Percentiles rank a stretch among this genome's conserved stretches.
Conservation (phyloP, 2,329 filamentous ascomycete species). For the Sarocladiaceae sp. region DNA sequence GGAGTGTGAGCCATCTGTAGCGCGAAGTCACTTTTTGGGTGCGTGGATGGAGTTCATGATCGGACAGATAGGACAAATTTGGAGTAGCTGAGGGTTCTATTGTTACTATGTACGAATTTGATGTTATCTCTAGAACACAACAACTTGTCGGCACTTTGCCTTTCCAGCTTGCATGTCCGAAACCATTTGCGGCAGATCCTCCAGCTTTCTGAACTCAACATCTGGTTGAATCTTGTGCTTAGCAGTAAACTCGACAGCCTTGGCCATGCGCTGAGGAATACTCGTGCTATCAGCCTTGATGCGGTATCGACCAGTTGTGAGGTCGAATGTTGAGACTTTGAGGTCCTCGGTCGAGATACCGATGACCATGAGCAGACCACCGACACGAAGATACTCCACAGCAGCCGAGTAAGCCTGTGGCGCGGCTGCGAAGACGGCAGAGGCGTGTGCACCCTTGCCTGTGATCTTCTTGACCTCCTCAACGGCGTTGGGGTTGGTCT, state of each 20-base stretch:
- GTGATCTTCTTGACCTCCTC: constrained; percentile 36
- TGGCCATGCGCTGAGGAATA: constrained; percentile 36
- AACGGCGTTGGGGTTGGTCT: constrained; percentile 29
- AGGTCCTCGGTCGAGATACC: constrained; percentile 33
- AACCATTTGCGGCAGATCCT: constrained; percentile 33
- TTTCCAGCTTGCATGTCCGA: constrained; percentile 32
- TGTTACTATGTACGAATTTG: too few species aligned
- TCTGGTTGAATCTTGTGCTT: constrained; percentile 36
- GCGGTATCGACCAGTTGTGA: constrained; percentile 33
- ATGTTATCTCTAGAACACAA: constrained; percentile 30
- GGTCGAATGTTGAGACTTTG: constrained; percentile 31
- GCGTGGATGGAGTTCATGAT: too few species aligned
- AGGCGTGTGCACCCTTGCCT: constrained; percentile 34
- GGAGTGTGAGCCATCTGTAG: too few species aligned
- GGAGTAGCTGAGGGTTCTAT: too few species aligned
- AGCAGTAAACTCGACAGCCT: constrained; percentile 37
- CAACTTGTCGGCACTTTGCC: constrained; percentile 29
- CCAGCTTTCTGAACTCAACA: constrained; percentile 32
- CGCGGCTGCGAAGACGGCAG: constrained; percentile 33
- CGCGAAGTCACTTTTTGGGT: too few species aligned
- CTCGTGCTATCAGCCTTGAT: constrained; percentile 37
- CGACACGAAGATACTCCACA: constrained; percentile 28
- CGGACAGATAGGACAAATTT: too few species aligned
- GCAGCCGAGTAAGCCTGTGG: constrained; percentile 20
- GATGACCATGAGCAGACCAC: constrained; percentile 37